Conservation (phyloP, 495 filamentous ascomycete genomes). For the Aspergillus bridgeri region DNA sequence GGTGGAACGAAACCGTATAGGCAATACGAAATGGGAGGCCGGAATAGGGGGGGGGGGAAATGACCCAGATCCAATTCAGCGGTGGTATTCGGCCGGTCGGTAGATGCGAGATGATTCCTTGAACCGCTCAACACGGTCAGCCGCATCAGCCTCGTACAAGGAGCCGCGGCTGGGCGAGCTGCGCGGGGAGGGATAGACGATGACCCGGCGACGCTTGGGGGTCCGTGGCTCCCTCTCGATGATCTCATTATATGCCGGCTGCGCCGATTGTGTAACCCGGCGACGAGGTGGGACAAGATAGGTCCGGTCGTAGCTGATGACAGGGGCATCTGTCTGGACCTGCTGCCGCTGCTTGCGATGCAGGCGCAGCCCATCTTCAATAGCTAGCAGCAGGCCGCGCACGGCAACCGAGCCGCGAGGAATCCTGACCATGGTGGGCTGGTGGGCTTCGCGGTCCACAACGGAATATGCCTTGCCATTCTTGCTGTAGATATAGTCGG, state of each 20-base stretch:
- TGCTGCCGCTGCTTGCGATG: slow-evolving; percentile 18
- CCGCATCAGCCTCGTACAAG: slow-evolving; percentile 37
- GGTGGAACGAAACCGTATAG: background rate
- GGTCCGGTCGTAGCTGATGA: slow-evolving; percentile 42
- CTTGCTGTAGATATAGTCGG: slow-evolving; percentile 47
- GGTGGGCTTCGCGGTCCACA: slow-evolving; percentile 43
- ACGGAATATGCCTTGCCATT: slow-evolving; percentile 46
- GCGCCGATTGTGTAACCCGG: slow-evolving; percentile 17
- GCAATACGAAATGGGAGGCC: background rate
- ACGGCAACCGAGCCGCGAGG: slow-evolving; percentile 37
- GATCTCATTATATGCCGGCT: slow-evolving; percentile 28
- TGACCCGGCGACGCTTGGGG: slow-evolving; percentile 29
- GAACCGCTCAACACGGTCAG: slow-evolving; percentile 36
- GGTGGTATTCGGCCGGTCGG: slow-evolving; percentile 30
- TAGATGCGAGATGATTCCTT: slow-evolving; percentile 30
- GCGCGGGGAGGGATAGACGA: slow-evolving; percentile 38
- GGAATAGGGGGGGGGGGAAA: background rate
- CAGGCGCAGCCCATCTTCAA: slow-evolving; percentile 46
- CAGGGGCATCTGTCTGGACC: slow-evolving; percentile 18
- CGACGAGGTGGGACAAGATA: slow-evolving; percentile 37
- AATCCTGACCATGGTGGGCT: slow-evolving; percentile 47
- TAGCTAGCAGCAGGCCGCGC: slow-evolving; percentile 44
- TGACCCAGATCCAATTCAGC: slow-evolving; percentile 19
- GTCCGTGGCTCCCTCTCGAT: slow-evolving; percentile 36
- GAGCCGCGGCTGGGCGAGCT: slow-evolving; percentile 41